Base-by-base conservation (phyloP, 805 yeast species). In the Tetrapisispora fleetii region DNA sequence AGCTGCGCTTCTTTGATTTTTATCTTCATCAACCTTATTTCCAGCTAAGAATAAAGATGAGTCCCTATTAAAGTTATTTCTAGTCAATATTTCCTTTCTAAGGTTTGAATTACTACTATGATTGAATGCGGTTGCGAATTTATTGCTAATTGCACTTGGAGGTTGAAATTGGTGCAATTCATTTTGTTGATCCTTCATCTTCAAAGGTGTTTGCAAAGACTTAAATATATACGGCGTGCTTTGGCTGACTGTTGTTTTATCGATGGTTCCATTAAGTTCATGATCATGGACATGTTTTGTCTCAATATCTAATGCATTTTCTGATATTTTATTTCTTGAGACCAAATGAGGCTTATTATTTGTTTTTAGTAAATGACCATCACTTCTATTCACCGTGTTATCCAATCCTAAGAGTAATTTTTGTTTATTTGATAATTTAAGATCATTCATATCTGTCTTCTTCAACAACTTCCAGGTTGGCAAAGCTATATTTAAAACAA, bases 381-480 rank as follows among this genome's bases (percentile, higher is more conserved):
- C 27, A 14, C 10, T 33, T 3, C 4, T 33, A 21, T 32, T 40
- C 9, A 17, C 19, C 2, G 4, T 17, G 36, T n/a, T 22, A 24
- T 52, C 52, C 17, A 70, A 50, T 0, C 73, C 73, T 33, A 70
- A 50, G 22, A 70, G 54, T n/a, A 55, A 51, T 51, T 59, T 63
- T 48, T 70, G 74, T 11, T 59, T 59, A 3, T 57, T 51, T 8
- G 58, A 58, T 41, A 70, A 39, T 18, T 62, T 53, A 18, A 68
- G 48, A 54, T 69, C 72, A n/a, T 58, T 56, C 22, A 62, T 57
- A n/a, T 62, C 57, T 14, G 59, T 62, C 40, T 60, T 66, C 10
- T 60, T 48, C 10, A 63, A 45, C n/a, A 68, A 55, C 33, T 58
- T 62, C 56, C 65, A 61, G 2, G 62, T 30, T 1, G 71, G 64